phyloP scores from a whole-genome alignment of 2,329 filamentous ascomycete species.

The Ilyonectria destructans region DNA sequence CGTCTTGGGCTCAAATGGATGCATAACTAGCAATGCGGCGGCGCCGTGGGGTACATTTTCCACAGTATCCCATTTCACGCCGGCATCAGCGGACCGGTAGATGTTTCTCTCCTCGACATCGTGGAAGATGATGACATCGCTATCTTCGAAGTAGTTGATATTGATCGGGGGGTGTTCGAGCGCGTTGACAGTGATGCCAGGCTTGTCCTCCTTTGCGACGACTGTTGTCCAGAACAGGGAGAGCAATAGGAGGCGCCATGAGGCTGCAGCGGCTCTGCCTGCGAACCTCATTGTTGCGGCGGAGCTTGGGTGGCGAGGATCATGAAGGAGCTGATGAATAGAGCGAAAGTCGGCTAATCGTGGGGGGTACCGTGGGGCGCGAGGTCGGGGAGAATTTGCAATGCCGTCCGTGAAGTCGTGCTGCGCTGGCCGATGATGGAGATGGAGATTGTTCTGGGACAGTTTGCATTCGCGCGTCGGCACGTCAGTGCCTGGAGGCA shows the following conservation, averaged over 20 bases:
- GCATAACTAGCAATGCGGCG: conserved; percentile 78
- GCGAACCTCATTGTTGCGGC: conserved; percentile 70
- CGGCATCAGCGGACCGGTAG: conserved; percentile 86
- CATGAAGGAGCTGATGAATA: conserved; percentile 58
- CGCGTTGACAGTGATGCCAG: conserved; percentile 75
- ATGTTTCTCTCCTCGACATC: conserved; percentile 77
- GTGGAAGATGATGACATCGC: conserved; percentile 84
- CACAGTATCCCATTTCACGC: conserved; percentile 81
- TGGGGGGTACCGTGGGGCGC: conserved; percentile 11
- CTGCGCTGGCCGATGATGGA: conserved; percentile 30
- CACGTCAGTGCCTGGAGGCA: conserved; percentile 49
- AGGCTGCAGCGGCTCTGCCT: conserved; percentile 62
- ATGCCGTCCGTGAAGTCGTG: conserved; percentile 24
- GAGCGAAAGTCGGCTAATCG: conserved; percentile 14
- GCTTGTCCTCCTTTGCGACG: conserved; percentile 75
- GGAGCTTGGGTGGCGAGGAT: conserved; percentile 51
- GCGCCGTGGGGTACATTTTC: conserved; percentile 76
- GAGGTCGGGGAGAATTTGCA: conserved; percentile 20
- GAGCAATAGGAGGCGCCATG: conserved; percentile 68
- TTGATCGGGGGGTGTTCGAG: conserved; percentile 79
- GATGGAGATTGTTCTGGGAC: conserved; percentile 42
- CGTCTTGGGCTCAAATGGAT: conserved; percentile 83
- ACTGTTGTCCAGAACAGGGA: conserved; percentile 60
- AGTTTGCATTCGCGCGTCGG: conserved; percentile 45
- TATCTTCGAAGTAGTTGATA: conserved; percentile 93